Evolutionary conservation across 2,329 filamentous ascomycete genomes (phyloP).

Genomic region (Epichloe gansuensis): DNA sequence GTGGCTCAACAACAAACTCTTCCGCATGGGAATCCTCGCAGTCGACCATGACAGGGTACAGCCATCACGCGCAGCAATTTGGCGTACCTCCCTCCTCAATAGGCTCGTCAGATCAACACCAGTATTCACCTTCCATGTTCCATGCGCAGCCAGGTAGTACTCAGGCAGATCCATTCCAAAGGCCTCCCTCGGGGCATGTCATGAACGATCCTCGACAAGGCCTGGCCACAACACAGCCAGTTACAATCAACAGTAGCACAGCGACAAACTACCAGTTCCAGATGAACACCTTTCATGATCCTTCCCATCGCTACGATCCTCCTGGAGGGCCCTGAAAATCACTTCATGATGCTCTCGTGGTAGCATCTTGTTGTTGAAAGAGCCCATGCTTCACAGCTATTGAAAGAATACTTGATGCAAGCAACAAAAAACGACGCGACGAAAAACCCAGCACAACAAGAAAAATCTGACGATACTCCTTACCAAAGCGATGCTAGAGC

Average conservation of each 20-base stretch:
- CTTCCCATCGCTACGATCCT: constrained; percentile 10
- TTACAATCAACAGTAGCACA: constrained; percentile 12
- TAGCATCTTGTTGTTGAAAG: neutral
- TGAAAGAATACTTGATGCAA: too few species aligned
- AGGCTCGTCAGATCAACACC: constrained; percentile 2
- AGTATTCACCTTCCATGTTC: constrained; percentile 6
- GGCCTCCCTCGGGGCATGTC: constrained; percentile 10
- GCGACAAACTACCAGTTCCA: constrained; percentile 14
- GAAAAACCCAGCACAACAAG: too few species aligned
- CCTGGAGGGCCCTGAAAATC: constrained; percentile 12
- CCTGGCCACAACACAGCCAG: constrained; percentile 9
- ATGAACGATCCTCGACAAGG: constrained; percentile 13
- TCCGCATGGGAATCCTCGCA: constrained; percentile 22
- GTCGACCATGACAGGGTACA: constrained; percentile 14
- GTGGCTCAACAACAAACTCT: constrained; percentile 20
- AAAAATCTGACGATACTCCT: too few species aligned
- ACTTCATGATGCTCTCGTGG: neutral
- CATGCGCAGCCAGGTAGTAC: neutral
- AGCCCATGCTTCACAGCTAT: neutral
- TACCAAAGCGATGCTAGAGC: too few species aligned
- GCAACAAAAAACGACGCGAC: too few species aligned
- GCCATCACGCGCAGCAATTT: constrained; percentile 11
- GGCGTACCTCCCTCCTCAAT: neutral
- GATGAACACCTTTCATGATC: constrained; percentile 14
- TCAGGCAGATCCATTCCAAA: constrained; percentile 9